Conservation (phyloP, 2,329 filamentous ascomycete genomes). For the Paecilomyces sp. region DNA sequence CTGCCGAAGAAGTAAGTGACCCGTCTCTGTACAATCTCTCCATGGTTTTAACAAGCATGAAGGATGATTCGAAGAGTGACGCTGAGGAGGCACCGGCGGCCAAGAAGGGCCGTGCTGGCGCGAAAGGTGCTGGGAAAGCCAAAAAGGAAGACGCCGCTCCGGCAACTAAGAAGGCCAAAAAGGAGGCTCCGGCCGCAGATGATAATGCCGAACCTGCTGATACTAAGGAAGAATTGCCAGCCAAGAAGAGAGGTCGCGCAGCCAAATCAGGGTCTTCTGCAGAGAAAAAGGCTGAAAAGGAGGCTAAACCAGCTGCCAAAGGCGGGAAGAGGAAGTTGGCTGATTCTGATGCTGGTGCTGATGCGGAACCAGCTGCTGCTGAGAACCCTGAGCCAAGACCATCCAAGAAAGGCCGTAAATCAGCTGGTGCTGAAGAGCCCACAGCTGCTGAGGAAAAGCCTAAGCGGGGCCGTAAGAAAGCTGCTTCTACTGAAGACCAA, state of each 20-base stretch:
- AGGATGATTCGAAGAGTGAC: constrained; percentile 4
- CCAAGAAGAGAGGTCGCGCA: constrained; percentile 14
- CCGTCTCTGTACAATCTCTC: neutral
- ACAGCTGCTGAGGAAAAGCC: constrained; percentile 5
- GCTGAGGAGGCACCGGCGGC: constrained; percentile 10
- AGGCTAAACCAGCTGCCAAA: constrained; percentile 10
- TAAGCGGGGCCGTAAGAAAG: constrained; percentile 7
- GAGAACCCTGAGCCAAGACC: neutral
- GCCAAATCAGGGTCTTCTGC: constrained; percentile 8
- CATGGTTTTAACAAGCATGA: constrained; percentile 1
- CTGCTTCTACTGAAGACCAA: constrained; percentile 4
- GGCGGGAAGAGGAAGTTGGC: constrained; percentile 4
- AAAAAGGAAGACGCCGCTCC: constrained; percentile 1
- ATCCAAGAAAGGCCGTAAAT: neutral
- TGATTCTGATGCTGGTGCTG: neutral
- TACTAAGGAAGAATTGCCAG: constrained; percentile 7
- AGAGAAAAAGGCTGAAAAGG: constrained; percentile 24
- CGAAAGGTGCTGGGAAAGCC: constrained; percentile 1
- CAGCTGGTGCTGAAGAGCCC: constrained; percentile 2
- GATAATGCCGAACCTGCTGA: constrained; percentile 5
- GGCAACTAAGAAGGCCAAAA: neutral
- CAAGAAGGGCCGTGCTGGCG: constrained; percentile 8
- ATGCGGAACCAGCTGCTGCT: neutral
- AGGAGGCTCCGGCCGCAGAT: constrained; percentile 4
- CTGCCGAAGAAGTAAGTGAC: constrained; percentile 16